Conservation (phyloP, 768 basidiomycete genomes). For the Phanerochaete carnosa region DNA sequence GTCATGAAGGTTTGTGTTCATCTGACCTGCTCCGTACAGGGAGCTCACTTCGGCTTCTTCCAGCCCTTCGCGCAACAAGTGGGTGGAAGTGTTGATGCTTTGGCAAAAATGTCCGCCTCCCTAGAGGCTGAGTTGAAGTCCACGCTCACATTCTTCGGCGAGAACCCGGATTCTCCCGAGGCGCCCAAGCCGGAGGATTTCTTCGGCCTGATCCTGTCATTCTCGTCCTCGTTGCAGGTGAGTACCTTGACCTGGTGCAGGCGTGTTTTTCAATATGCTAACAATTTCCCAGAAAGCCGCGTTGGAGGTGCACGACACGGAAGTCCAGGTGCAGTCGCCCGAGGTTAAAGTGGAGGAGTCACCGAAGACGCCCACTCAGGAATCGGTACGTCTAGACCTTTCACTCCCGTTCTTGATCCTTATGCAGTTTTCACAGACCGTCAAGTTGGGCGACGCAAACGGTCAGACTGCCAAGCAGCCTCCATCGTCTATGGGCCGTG, state of each 20-base stretch:
- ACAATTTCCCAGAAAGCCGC: constrained; percentile 59
- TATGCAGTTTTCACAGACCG: constrained; percentile 32
- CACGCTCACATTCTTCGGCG: constrained; percentile 74
- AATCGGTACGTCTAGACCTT: constrained; percentile 14
- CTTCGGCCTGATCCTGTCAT: constrained; percentile 71
- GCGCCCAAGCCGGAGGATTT: constrained; percentile 78
- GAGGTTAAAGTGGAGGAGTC: constrained; percentile 16
- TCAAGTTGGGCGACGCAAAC: constrained; percentile 31
- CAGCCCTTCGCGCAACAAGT: constrained; percentile 41
- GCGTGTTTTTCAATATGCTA: background rate
- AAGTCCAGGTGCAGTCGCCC: constrained; percentile 18
- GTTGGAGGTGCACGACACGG: constrained; percentile 57
- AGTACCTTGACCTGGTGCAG: constrained; percentile 8
- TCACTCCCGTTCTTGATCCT: background rate
- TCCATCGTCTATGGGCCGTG: constrained; percentile 38
- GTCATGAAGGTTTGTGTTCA: constrained; percentile 60
- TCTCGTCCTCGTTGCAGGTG: constrained; percentile 72
- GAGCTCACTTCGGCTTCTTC: background rate
- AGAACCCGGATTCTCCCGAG: constrained; percentile 60
- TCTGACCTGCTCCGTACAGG: background rate
- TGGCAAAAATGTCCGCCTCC: constrained; percentile 55
- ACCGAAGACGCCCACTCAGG: constrained; percentile 11
- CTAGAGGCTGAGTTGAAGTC: constrained; percentile 60
- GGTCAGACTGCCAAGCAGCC: constrained; percentile 28
- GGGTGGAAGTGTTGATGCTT: constrained; percentile 52